Percentiles rank a stretch among this genome's conserved stretches.
phyloP scores from a whole-genome alignment of 139 green algal species.

The Micractinium sp. region DNA sequence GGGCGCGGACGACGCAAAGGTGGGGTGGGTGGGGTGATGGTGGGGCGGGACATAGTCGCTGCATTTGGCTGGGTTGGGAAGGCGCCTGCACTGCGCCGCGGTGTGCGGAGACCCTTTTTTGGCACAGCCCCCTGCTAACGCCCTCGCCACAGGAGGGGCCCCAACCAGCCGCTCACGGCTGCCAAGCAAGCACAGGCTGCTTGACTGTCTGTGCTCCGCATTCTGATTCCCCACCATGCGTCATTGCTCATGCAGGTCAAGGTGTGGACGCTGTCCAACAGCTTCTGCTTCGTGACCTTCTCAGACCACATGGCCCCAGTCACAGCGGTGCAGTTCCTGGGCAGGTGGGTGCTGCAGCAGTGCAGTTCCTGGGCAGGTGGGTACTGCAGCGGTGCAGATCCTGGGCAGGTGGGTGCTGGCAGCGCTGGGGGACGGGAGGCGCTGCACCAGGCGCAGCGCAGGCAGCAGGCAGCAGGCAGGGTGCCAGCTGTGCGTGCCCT shows the following conservation, averaged over 20 bases:
- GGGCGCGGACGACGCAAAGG: slow-evolving; percentile 87
- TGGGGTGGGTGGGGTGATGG: slow-evolving; percentile 20
- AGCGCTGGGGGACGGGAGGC: too few species aligned
- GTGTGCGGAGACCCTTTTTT: too few species aligned
- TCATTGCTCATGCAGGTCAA: slow-evolving; percentile 65
- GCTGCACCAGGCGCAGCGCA: not conserved
- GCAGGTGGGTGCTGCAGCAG: not conserved
- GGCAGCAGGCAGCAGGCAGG: too few species aligned
- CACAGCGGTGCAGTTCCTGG: slow-evolving; percentile 78
- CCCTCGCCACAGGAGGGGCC: too few species aligned
- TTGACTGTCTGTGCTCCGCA: too few species aligned
- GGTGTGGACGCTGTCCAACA: slow-evolving; percentile 79
- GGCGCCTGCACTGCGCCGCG: too few species aligned
- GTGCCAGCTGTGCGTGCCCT: not conserved
- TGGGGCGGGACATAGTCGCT: not conserved
- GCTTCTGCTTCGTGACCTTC: slow-evolving; percentile 96
- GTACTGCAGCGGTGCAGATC: slow-evolving; percentile 71
- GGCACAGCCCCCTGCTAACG: too few species aligned
- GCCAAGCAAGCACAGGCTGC: too few species aligned
- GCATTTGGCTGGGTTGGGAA: too few species aligned
- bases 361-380: not conserved
- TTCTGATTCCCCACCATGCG: not conserved
- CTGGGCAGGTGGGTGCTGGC: slow-evolving; percentile 13
- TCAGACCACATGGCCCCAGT: slow-evolving; percentile 89
- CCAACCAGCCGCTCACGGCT: not conserved